These are phyloP conservation scores for Sphaceloma murrayae DNA, from an alignment of 2,329 filamentous ascomycete genomes.

Conservation along the genomic window DNA sequence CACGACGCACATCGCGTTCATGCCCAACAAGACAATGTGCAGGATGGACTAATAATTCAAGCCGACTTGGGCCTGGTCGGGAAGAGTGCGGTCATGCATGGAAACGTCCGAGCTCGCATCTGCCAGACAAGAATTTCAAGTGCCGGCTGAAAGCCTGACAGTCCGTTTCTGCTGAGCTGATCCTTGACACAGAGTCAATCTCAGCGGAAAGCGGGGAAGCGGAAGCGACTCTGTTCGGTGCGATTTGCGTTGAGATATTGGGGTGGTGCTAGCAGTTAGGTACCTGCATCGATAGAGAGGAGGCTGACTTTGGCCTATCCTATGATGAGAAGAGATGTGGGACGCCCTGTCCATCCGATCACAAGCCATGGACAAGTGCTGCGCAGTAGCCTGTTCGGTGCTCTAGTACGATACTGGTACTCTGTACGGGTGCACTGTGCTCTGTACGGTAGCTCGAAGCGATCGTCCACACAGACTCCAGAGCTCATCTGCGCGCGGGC, in stretches of 20 bases:
- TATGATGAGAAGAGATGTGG: conserved; percentile 7
- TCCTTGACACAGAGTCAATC: conserved; percentile 15
- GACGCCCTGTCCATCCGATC: conserved; percentile 14
- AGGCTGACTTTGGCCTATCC: conserved; percentile 11
- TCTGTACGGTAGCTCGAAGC: conserved; percentile 13
- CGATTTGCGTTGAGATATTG: conserved; percentile 14
- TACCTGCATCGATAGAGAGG: conserved; percentile 13
- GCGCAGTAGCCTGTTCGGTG: no score
- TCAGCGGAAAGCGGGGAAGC: conserved; percentile 9
- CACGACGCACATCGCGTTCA: not conserved
- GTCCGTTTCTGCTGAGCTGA: conserved; percentile 1
- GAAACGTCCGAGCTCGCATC: not conserved
- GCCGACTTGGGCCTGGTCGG: conserved; percentile 1
- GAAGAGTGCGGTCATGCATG: not conserved
- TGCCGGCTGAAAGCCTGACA: conserved; percentile 9
- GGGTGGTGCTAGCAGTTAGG: conserved; percentile 11
- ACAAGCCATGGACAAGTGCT: conserved; percentile 10
- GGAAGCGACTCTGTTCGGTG: conserved; percentile 5
- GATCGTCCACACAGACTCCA: no score
- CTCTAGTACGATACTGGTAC: no score
- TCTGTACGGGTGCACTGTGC: no score
- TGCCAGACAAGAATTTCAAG: not conserved
- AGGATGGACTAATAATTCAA: no score
- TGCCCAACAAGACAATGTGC: conserved; percentile 13
- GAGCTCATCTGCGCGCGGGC: conserved; percentile 2